Evolutionary conservation across 352 stramenopile genomes (phyloP).

Genomic region (Plasmopara muralis): DNA sequence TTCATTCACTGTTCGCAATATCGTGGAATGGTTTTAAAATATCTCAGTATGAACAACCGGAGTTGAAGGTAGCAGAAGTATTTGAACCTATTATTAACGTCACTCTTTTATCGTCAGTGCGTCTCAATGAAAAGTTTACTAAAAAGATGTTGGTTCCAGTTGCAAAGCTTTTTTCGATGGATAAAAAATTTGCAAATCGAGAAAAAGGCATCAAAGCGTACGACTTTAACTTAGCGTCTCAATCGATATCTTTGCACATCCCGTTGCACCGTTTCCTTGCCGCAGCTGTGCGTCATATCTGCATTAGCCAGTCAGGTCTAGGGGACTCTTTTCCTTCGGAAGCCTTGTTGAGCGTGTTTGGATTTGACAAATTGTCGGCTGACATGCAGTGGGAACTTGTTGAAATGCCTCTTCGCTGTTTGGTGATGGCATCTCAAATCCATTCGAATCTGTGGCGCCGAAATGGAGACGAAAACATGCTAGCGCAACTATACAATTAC

Average conservation of each 20-base stretch:
- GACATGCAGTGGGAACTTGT: slow-evolving; percentile 57
- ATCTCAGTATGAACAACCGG: slow-evolving; percentile 26
- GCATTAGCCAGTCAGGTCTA: slow-evolving; percentile 50
- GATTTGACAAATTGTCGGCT: slow-evolving; percentile 39
- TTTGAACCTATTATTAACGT: slow-evolving; percentile 41
- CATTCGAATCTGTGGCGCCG: slow-evolving; percentile 82
- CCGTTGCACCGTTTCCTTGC: slow-evolving; percentile 78
- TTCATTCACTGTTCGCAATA: slow-evolving; percentile 79
- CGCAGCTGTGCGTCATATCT: slow-evolving; percentile 61
- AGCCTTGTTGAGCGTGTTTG: slow-evolving; percentile 47
- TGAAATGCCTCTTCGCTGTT: slow-evolving; percentile 70
- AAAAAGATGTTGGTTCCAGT: slow-evolving; percentile 46
- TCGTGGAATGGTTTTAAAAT: slow-evolving; percentile 64
- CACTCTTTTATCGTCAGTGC: slow-evolving; percentile 36
- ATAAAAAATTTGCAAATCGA: slow-evolving; percentile 7
- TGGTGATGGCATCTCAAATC: slow-evolving; percentile 85
- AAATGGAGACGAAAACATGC: slow-evolving; percentile 87
- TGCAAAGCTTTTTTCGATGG: slow-evolving; percentile 21
- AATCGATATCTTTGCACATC: slow-evolving; percentile 70
- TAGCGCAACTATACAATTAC: slow-evolving; percentile 87
- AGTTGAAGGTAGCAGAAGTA: slow-evolving; percentile 34
- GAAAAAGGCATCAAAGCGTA: slow-evolving; percentile 36
- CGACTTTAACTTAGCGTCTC: slow-evolving; percentile 53
- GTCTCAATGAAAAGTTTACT: slow-evolving; percentile 40
- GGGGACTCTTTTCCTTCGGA: slow-evolving; percentile 37